A percentile compares a stretch with the other conserved stretches of the same genome.
Evolutionary conservation across 768 basidiomycete genomes (phyloP).

Genomic region (Psilocybe subaeruginosa): DNA sequence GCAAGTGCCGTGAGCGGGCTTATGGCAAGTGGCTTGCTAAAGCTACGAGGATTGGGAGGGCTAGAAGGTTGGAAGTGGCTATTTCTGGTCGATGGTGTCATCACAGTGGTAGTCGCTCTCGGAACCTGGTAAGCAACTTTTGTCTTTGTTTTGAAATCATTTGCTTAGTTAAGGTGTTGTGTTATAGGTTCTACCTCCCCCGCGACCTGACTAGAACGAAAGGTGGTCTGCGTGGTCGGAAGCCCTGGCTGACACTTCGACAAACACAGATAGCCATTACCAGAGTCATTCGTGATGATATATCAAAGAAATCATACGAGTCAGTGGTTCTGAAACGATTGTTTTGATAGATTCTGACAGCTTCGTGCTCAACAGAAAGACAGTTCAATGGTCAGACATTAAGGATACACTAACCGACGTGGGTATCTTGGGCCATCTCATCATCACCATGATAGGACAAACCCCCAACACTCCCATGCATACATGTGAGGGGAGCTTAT

Average conservation of each 20-base stretch:
- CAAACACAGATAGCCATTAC: conserved; percentile 39
- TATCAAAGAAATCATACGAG: conserved; percentile 41
- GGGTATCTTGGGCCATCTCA: conserved; percentile 38
- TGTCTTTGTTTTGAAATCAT: neutral
- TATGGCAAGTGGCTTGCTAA: conserved; percentile 42
- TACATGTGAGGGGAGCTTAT: conserved; percentile 31
- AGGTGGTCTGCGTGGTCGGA: conserved; percentile 35
- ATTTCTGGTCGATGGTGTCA: conserved; percentile 41
- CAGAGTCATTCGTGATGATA: conserved; percentile 39
- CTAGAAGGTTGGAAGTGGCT: conserved; percentile 46
- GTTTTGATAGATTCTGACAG: neutral
- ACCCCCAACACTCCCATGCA: conserved; percentile 39
- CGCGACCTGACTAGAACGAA: conserved; percentile 27
- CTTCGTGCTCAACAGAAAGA: conserved; percentile 24
- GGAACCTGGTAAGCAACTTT: conserved; percentile 30
- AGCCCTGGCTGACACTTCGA: conserved; percentile 36
- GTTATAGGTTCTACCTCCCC: conserved; percentile 40
- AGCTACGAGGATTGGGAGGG: conserved; percentile 35
- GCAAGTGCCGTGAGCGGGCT: conserved; percentile 43
- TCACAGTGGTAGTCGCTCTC: conserved; percentile 35
- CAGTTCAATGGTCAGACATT: conserved; percentile 36
- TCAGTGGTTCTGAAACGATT: conserved; percentile 18
- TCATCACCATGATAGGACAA: conserved; percentile 36
- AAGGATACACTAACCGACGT: conserved; percentile 38
- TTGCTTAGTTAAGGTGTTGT: neutral